Evolutionary conservation across 371 early-diverging fungal species (phyloP).

Genomic region (Capillidium heterosporum): DNA sequence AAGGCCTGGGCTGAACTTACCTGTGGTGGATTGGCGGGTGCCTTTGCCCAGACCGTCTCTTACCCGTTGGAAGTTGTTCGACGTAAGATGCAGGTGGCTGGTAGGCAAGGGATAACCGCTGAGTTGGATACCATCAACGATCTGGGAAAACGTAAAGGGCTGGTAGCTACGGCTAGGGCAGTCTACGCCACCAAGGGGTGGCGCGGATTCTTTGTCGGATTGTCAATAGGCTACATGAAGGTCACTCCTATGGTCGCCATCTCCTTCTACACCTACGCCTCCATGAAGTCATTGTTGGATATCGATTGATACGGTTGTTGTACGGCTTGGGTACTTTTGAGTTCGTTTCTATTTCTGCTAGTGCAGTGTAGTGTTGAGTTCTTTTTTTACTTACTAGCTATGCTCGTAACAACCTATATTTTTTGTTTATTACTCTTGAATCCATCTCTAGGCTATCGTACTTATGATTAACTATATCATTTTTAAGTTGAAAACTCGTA

Average conservation of each 20-base stretch:
- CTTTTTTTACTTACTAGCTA: too few relatives aligned
- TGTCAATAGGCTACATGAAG: constrained; percentile 84
- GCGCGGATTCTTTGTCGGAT: constrained; percentile 78
- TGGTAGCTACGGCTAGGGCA: constrained; percentile 29
- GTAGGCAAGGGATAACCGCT: constrained; percentile 25
- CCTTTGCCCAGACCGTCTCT: constrained; percentile 62
- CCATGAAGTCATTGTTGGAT: constrained; percentile 39
- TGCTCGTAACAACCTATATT: too few relatives aligned
- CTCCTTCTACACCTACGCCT: constrained; percentile 66
- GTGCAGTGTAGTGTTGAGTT: too few relatives aligned
- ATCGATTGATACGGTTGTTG: constrained; percentile 20
- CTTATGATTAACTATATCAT: too few relatives aligned
- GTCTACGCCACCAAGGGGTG: constrained; percentile 45
- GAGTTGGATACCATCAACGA: constrained; percentile 15
- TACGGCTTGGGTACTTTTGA: constrained; percentile 8
- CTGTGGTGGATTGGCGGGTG: constrained; percentile 70
- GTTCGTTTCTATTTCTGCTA: too few relatives aligned
- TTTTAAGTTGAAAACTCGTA: too few relatives aligned
- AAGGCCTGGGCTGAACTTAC: constrained; percentile 53
- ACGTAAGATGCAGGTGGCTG: constrained; percentile 75
- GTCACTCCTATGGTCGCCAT: constrained; percentile 83
- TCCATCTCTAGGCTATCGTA: too few relatives aligned
- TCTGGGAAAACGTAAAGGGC: constrained; percentile 10
- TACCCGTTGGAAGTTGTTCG: constrained; percentile 88
- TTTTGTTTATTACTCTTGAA: too few relatives aligned